These are phyloP conservation scores for Nothophaeocryptopus gaeumannii DNA, from an alignment of 2,329 filamentous ascomycete species.

Conservation along the genomic window DNA sequence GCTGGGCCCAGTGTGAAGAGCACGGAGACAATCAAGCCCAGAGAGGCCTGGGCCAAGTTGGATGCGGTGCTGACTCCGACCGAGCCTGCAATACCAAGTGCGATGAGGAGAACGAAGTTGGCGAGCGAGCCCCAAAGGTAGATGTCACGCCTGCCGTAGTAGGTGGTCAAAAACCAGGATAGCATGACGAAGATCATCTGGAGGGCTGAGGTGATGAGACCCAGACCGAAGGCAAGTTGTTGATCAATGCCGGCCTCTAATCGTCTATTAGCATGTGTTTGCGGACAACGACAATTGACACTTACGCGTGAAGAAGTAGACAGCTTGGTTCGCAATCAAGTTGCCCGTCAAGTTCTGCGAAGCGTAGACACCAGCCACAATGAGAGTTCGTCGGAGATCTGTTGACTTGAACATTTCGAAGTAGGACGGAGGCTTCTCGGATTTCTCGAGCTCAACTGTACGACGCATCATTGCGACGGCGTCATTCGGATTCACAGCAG, in stretches of 20 bases:
- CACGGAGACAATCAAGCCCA: conserved; percentile 65
- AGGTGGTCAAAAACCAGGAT: conserved; percentile 65
- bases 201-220: conserved; percentile 63
- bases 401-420: conserved; percentile 56
- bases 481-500: conserved; percentile 41
- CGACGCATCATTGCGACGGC: conserved; percentile 60
- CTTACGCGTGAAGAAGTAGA: conserved; percentile 56
- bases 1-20: conserved; percentile 62
- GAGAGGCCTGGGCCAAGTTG: conserved; percentile 57
- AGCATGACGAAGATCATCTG: conserved; percentile 63
- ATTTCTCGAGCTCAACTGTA: conserved; percentile 54
- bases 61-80: conserved; percentile 41
- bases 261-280: conserved; percentile 36
- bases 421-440: conserved; percentile 46
- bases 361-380: conserved; percentile 57
- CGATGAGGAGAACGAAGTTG: conserved; percentile 55
- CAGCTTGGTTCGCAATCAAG: conserved; percentile 61
- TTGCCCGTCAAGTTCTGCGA: conserved; percentile 63
- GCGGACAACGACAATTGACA: conserved; percentile 33
- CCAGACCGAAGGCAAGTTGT: conserved; percentile 58
- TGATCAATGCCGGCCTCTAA: conserved; percentile 55
- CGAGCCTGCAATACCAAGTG: conserved; percentile 60
- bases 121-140: conserved; percentile 60
- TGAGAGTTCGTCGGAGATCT: conserved; percentile 54
- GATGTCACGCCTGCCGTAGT: conserved; percentile 62